A percentile compares a stretch with the other conserved stretches of the same genome.
Evolutionary conservation across 148 eudicot genomes (phyloP).

Genomic region (Silene uniflora): DNA sequence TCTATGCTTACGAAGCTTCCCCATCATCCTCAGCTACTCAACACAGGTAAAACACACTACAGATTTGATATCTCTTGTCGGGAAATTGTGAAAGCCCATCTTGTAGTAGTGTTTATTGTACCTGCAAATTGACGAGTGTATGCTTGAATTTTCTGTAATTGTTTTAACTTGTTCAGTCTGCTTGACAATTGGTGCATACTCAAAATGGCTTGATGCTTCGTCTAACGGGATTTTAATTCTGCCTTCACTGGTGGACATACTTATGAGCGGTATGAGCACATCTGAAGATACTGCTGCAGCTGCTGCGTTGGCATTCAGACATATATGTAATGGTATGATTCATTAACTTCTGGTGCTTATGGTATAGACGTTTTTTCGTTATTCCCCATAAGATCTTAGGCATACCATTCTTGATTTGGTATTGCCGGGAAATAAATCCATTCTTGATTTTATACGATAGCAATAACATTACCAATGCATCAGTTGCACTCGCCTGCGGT

Average conservation of each 20-base stretch:
- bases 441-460: not conserved
- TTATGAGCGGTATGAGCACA: conserved; percentile 90
- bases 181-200: conserved; percentile 88
- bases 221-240: conserved; percentile 71
- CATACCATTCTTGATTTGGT: not conserved
- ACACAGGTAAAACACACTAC: conserved; percentile 55
- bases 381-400: not conserved
- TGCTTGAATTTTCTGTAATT: not conserved
- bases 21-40: conserved; percentile 83
- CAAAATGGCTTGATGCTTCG: conserved; percentile 93
- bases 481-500: not conserved
- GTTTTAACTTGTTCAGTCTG: conserved; percentile 48
- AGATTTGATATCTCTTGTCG: not conserved
- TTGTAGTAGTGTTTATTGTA: not conserved
- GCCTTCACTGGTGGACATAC: conserved; percentile 82
- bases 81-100: conserved; percentile 1
- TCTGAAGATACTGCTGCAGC: conserved; percentile 99
- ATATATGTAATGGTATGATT: conserved; percentile 77
- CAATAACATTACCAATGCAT: not conserved
- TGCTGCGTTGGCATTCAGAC: conserved; percentile 90
- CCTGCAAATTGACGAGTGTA: not conserved
- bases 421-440: not conserved
- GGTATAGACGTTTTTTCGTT: not conserved
- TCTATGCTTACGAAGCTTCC: conserved; percentile 85
- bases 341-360: not conserved